These are phyloP conservation scores for Schizochytrium sp. DNA, from an alignment of 108 stramenopile genomes.

Conservation along the genomic window DNA sequence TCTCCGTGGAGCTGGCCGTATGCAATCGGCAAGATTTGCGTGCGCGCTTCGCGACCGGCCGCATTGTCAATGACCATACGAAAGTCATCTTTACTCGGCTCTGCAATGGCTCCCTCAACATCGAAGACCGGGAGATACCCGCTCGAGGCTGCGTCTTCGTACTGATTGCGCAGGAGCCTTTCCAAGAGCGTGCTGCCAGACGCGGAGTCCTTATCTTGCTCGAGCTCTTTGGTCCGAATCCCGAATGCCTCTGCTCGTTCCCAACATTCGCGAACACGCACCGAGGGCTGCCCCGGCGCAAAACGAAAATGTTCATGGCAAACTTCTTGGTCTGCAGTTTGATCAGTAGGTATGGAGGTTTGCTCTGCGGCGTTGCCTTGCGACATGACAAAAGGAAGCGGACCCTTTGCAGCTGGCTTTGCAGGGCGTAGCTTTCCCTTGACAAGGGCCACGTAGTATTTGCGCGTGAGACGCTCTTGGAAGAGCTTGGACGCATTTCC, in stretches of 20 bases:
- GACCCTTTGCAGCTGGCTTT: not conserved
- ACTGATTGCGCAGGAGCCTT: not conserved
- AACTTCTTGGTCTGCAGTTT: too few species aligned
- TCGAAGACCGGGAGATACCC: not conserved
- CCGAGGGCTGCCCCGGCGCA: too few species aligned
- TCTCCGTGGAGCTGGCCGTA: not conserved
- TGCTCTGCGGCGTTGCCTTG: not conserved
- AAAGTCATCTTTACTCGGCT: not conserved
- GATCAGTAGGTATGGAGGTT: not conserved
- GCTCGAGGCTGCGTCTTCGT: not conserved
- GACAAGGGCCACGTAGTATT: constrained; percentile 24
- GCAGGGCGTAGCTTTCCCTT: not conserved
- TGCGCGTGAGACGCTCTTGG: not conserved
- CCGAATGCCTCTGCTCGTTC: too few species aligned
- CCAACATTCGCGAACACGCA: too few species aligned
- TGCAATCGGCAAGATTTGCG: not conserved
- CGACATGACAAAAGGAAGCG: not conserved
- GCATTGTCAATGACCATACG: constrained; percentile 1
- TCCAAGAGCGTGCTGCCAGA: not conserved
- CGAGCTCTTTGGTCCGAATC: too few species aligned
- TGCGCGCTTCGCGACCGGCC: not conserved
- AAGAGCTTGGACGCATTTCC: not conserved
- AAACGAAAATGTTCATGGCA: too few species aligned
- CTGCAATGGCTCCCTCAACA: constrained; percentile 18
- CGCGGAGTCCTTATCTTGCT: not conserved